A percentile compares a stretch with the other conserved stretches of the same genome.
These are phyloP conservation scores for Boletus pseudopeckii DNA, from an alignment of 768 basidiomycete genomes.

Conservation along the genomic window DNA sequence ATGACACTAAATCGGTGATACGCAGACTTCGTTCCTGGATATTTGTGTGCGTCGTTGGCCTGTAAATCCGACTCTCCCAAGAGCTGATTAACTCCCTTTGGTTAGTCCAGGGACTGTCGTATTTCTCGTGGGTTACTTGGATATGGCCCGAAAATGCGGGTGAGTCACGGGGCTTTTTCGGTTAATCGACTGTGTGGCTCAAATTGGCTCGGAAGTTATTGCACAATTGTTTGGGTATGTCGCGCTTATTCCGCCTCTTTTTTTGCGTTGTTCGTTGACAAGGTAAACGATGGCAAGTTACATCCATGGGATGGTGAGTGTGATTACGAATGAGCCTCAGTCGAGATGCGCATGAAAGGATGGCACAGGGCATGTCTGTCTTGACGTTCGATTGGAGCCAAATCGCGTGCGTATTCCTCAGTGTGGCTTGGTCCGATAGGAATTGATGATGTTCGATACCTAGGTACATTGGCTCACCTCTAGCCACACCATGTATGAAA, in stretches of 20 bases:
- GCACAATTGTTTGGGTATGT: constrained; percentile 48
- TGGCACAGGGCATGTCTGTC: constrained; percentile 55
- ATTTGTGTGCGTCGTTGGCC: constrained; percentile 34
- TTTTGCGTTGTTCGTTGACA: background rate
- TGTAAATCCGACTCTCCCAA: background rate
- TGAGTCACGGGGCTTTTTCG: constrained; percentile 26
- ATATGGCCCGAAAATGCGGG: constrained; percentile 47
- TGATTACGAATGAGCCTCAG: background rate
- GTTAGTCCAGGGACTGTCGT: constrained; percentile 46
- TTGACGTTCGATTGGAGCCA: constrained; percentile 83
- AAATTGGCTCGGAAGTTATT: constrained; percentile 31
- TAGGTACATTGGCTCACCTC: constrained; percentile 42
- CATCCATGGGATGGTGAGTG: constrained; percentile 44
- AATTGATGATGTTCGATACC: background rate
- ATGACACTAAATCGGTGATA: constrained; percentile 9
- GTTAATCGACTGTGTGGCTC: constrained; percentile 16
- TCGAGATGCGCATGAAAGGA: background rate
- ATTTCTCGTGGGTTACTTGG: constrained; percentile 60
- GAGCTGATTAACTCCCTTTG: constrained; percentile 18
- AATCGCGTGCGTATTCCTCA: constrained; percentile 37
- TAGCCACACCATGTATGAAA: constrained; percentile 61
- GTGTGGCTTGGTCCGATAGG: background rate
- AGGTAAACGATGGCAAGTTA: constrained; percentile 19
- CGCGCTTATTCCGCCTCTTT: background rate
- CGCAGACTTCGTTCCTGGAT: constrained; percentile 43